Evolutionary conservation across 331 rosid species (phyloP).

Genomic region (Rhamnella rubrinervis): DNA sequence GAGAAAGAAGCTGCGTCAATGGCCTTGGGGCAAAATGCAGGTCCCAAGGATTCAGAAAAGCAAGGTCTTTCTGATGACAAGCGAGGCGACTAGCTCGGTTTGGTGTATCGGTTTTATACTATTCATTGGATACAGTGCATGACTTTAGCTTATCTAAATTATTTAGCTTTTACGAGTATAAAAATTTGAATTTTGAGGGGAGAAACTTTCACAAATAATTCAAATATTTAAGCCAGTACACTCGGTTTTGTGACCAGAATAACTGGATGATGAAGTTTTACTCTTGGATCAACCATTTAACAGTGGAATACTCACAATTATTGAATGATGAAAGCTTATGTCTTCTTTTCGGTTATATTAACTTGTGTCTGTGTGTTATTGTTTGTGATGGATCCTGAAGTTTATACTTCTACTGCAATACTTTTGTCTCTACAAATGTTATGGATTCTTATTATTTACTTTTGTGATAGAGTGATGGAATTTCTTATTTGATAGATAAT

Average conservation of each 20-base stretch:
- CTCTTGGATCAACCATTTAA: background rate
- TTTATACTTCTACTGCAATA: background rate
- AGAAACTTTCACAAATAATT: too few relatives aligned
- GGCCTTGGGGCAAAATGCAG: background rate
- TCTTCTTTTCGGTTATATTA: background rate
- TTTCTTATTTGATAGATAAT: too few relatives aligned
- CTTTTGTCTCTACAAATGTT: too few relatives aligned
- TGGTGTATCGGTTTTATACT: background rate
- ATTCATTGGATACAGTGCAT: background rate
- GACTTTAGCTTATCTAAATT: background rate
- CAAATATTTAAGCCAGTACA: too few relatives aligned
- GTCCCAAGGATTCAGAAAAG: conserved; percentile 1
- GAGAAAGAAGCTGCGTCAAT: conserved; percentile 34
- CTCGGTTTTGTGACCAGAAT: background rate
- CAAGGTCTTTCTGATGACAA: conserved; percentile 13
- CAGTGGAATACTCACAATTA: too few relatives aligned
- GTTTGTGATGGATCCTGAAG: background rate
- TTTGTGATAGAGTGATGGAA: too few relatives aligned
- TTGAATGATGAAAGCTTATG: too few relatives aligned
- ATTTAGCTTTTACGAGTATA: too few relatives aligned
- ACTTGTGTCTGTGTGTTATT: background rate
- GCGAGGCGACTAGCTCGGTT: conserved; percentile 6
- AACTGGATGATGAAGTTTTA: background rate
- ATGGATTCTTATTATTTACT: too few relatives aligned
- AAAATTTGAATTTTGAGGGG: too few relatives aligned